These are phyloP conservation scores for Boletus reticulatus DNA, from an alignment of 768 basidiomycete species.

Conservation along the genomic window DNA sequence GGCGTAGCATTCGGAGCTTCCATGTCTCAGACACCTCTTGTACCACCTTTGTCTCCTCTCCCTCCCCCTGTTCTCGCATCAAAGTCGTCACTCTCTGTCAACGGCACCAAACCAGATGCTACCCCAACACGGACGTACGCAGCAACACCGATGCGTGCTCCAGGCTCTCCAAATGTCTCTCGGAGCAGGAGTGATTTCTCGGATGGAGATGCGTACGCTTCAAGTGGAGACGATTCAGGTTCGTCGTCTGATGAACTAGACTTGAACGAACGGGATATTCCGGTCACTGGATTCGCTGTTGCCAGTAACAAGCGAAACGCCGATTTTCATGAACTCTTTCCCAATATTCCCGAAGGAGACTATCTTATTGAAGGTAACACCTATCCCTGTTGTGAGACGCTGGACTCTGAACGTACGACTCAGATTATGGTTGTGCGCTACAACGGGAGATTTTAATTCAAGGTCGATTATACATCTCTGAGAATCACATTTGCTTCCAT, in stretches of 20 bases:
- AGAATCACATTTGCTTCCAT: conserved; percentile 99
- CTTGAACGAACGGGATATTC: conserved; percentile 60
- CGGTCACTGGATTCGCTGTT: conserved; percentile 95
- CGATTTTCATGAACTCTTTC: conserved; percentile 95
- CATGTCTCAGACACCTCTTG: conserved; percentile 57
- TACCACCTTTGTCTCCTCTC: conserved; percentile 35
- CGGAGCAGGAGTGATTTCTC: conserved; percentile 25
- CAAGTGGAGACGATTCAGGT: conserved; percentile 30
- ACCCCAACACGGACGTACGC: conserved; percentile 1
- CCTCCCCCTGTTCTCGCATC: conserved; percentile 13
- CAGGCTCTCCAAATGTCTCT: conserved; percentile 20
- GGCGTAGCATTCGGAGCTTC: conserved; percentile 64
- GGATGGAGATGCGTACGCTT: conserved; percentile 25
- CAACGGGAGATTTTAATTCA: conserved; percentile 97
- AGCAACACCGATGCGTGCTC: conserved; percentile 6
- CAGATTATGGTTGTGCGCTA: conserved; percentile 97
- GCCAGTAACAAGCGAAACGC: conserved; percentile 92
- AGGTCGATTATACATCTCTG: conserved; percentile 94
- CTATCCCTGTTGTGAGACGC: neutral
- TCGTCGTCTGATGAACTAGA: conserved; percentile 36
- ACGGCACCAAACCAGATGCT: conserved; percentile 11
- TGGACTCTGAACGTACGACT: neutral
- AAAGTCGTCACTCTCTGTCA: conserved; percentile 18
- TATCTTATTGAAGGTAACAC: conserved; percentile 93
- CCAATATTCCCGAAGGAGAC: conserved; percentile 87